Evolutionary conservation across 208 protist genomes (phyloP), one percentile per base, ranked within the genome.

Genomic region (Wallacemonas sp.): DNA sequence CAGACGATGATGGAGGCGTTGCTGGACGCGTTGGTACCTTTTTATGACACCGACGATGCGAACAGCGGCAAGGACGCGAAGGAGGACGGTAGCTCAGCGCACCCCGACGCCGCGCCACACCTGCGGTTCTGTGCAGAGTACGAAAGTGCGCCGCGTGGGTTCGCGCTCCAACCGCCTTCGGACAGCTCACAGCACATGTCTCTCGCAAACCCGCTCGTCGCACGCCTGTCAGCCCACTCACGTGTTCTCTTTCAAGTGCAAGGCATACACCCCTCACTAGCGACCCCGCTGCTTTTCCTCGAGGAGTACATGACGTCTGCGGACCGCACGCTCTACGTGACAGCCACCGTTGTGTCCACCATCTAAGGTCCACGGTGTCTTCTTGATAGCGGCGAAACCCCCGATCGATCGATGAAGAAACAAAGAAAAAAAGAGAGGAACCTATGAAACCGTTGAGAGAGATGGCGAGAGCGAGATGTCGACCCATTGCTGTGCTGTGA

Each of bases 231-330:
- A 5, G 22, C 39, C 10, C 10, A 6, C 2, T 57, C 30, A 3
- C 26, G 32, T 3, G 50, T 57, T 2, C 30, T 57, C 4, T 57
- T 57, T 39, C 19, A 41, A 32, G 50, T 57, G 3, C 50, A 57
- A 38, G 50, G 50, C 30, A 22, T 21, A 32, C 39, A 32, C 50
- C 50, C 50, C 6, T 39, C 24, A 32, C 50, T 38, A 5, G 21
- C 3, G 3, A 57, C 50, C 26, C 50, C 50, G 5, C 6, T 57
- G 24, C 4, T 3, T 19, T 57, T 57, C 17, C 6, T 63, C 17
- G 36, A 48, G 13, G 57, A 63, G n/a, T 63, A 48, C 22, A 6
- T 63, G 36, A 50, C 57, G 3, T 63, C 41, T 17, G 8, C 41
- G 19, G 32, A 27, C 19, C 41, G 33, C 32, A 48, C 26, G 2